These are phyloP conservation scores for Fusarium sp. DNA, from an alignment of 2,329 filamentous ascomycete genomes.

Conservation along the genomic window DNA sequence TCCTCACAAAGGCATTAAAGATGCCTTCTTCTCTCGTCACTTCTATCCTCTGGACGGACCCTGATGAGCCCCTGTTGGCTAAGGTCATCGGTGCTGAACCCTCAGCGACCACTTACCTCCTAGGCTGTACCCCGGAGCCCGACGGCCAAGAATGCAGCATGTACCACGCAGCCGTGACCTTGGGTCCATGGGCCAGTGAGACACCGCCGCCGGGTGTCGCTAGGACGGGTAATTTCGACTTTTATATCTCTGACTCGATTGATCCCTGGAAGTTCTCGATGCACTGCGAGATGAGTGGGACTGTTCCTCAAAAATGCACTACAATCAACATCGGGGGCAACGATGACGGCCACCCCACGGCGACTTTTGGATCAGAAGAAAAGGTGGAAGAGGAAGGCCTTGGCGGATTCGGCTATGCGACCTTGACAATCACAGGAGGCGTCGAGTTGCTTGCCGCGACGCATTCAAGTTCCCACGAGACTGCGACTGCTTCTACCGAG, in stretches of 20 bases:
- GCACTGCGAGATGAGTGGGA: constrained; percentile 13
- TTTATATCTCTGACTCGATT: not conserved
- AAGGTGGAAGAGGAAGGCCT: not conserved
- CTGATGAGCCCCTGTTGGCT: not conserved
- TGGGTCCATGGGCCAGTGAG: constrained; percentile 27
- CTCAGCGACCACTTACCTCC: constrained; percentile 16
- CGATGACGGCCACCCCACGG: constrained; percentile 4
- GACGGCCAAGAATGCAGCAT: constrained; percentile 12
- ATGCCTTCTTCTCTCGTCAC: constrained; percentile 15
- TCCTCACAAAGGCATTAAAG: not conserved
- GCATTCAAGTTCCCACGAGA: not conserved
- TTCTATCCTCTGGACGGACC: constrained; percentile 1
- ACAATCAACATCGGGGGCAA: constrained; percentile 14
- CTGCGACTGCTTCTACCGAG: not conserved
- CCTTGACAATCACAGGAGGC: constrained; percentile 19
- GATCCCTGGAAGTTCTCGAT: not conserved
- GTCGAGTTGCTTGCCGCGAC: constrained; percentile 12
- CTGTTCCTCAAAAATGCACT: not conserved
- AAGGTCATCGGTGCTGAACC: constrained; percentile 13
- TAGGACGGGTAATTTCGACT: constrained; percentile 8
- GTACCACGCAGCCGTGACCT: not conserved
- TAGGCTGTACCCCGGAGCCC: constrained; percentile 7
- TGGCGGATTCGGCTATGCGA: not conserved
- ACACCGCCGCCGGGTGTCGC: constrained; percentile 12
- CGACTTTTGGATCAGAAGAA: not conserved